Evolutionary conservation across 441 rosid species (phyloP).

Genomic region (Isatis lusitanica): DNA sequence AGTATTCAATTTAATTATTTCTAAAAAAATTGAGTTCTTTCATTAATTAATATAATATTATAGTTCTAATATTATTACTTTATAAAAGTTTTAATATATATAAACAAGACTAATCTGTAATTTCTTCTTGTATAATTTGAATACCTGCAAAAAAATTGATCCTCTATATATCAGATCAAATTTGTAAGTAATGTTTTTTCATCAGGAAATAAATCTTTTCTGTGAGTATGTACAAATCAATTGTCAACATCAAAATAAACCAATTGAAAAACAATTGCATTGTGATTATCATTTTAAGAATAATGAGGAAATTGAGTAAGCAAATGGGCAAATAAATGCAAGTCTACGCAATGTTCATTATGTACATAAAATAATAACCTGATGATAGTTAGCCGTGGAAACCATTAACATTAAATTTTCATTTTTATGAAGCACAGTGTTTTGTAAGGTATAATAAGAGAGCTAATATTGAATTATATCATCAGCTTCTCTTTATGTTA

Average conservation of each 20-base stretch:
- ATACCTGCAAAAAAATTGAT: background rate
- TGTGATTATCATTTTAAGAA: too few species aligned
- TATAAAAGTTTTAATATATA: too few species aligned
- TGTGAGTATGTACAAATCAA: too few species aligned
- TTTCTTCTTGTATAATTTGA: background rate
- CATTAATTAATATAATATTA: too few species aligned
- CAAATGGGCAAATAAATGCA: background rate
- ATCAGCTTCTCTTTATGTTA: background rate
- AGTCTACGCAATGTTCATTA: background rate
- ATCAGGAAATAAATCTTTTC: too few species aligned
- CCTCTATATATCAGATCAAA: background rate
- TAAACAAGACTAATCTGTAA: too few species aligned
- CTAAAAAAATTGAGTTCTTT: too few species aligned
- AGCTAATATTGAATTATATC: slow-evolving; percentile 2
- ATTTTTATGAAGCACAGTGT: background rate
- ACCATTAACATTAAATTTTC: slow-evolving; percentile 1
- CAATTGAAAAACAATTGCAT: too few species aligned
- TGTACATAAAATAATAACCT: background rate
- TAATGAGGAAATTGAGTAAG: background rate
- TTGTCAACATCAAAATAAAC: too few species aligned
- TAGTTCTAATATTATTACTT: too few species aligned
- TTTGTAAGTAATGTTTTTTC: background rate
- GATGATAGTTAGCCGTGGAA: slow-evolving; percentile 21
- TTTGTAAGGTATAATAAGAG: background rate
- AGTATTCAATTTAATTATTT: too few species aligned